Evolutionary conservation across 768 basidiomycete species (phyloP), one percentile per base, ranked within the genome.

Genomic region (Flagelloscypha sp.): DNA sequence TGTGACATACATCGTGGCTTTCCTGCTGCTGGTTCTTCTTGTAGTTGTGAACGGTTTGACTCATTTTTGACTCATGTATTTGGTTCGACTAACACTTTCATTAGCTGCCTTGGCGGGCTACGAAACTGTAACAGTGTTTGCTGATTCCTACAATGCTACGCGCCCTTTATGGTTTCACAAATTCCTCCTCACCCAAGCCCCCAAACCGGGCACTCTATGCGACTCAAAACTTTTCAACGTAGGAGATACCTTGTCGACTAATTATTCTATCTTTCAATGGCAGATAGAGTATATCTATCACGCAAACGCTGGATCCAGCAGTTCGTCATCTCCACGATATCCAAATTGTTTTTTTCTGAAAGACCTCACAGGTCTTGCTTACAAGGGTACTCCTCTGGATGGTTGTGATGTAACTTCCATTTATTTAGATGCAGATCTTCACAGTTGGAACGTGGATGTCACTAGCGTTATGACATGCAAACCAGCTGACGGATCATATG

Each of bases 61-160:
- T n/a, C n/a, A n/a, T n/a, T n/a, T n/a, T n/a, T n/a, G n/a, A n/a
- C n/a, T n/a, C n/a, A n/a, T n/a, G n/a, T n/a, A n/a, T n/a, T n/a
- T n/a, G n/a, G n/a, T n/a, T n/a, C n/a, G n/a, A n/a, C n/a, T n/a
- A n/a, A n/a, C n/a, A n/a, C n/a, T 17, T 12, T 34, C 16, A 17
- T 27, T 23, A 55, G 55, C 47, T 22, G 48, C 47, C 3, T 24
- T 53, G 29, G 47, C 45, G 27, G 54, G 54, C 11, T 55, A 57
- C 15, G 53, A 55, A 23, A 53, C 49, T 2, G 33, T 48, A 13
- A 47, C 46, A 15, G 42, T 36, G 9, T 52, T 57, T 37, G 28
- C 45, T 18, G 41, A 41, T 20, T 37, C 52, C 35, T 57, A 48
- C 49, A 49, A 54, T 27, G 44, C 42, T 6, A 52, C 49, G 1